These are phyloP conservation scores for Sapria himalayana DNA, from an alignment of 345 rosid genomes.

Conservation along the genomic window DNA sequence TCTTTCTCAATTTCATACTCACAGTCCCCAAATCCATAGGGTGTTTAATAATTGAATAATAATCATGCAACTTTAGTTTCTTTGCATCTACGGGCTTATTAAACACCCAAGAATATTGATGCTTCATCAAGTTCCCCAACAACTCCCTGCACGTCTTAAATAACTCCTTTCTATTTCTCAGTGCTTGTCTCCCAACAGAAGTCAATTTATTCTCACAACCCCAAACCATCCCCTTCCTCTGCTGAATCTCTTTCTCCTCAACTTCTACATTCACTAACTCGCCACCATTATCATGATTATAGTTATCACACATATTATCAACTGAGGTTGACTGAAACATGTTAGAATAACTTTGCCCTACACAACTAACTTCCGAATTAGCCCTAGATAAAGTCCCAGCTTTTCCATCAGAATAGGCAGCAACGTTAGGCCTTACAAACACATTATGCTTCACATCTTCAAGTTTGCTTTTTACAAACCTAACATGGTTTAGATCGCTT, in stretches of 20 bases:
- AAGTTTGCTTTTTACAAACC: constrained; percentile 20
- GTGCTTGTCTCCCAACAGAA: constrained; percentile 10
- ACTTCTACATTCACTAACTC: constrained; percentile 9
- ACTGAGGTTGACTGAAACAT: no score
- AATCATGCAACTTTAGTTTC: constrained; percentile 56
- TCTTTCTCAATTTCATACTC: constrained; percentile 39
- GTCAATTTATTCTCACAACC: constrained; percentile 29
- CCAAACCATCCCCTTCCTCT: constrained; percentile 11
- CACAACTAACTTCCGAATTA: constrained; percentile 34
- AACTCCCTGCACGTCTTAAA: constrained; percentile 34
- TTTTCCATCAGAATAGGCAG: constrained; percentile 9
- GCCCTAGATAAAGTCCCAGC: constrained; percentile 16
- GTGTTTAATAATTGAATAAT: constrained; percentile 39
- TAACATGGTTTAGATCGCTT: constrained; percentile 38
- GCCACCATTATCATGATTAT: constrained; percentile 8
- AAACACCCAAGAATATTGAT: constrained; percentile 74
- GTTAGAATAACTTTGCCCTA: constrained; percentile 13
- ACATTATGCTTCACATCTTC: no score
- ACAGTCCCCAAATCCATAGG: constrained; percentile 96
- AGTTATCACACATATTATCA: constrained; percentile 14
- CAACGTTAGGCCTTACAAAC: no score
- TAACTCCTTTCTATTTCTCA: constrained; percentile 16
- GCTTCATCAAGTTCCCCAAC: constrained; percentile 61
- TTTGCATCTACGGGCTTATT: constrained; percentile 62
- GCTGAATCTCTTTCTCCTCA: constrained; percentile 13